Evolutionary conservation across 2,329 filamentous ascomycete genomes (phyloP).

Genomic region (Rosellinia necatrix): DNA sequence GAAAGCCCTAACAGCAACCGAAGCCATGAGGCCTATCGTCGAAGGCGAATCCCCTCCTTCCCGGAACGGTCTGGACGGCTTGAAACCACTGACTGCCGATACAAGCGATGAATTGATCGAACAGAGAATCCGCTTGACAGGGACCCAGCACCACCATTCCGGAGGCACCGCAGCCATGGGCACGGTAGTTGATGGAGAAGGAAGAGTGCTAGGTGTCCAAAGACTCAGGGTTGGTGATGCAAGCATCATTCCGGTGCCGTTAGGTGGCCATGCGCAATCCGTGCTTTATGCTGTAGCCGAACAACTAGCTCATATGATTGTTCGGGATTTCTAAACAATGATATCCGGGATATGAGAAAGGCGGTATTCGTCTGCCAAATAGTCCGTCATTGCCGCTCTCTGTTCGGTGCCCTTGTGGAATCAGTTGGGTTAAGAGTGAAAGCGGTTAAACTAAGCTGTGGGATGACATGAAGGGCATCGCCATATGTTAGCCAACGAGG

Average conservation of each 20-base stretch:
- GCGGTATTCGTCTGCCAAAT: no score
- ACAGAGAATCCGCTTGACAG: constrained; percentile 33
- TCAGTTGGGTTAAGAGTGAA: no score
- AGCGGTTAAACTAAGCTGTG: no score
- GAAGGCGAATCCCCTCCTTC: constrained; percentile 31
- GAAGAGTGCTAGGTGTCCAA: constrained; percentile 31
- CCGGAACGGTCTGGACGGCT: constrained; percentile 23
- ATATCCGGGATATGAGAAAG: no score
- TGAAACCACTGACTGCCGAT: constrained; percentile 30
- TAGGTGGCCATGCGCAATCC: constrained; percentile 33
- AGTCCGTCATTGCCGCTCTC: no score
- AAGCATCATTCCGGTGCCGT: constrained; percentile 34
- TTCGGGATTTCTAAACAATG: no score
- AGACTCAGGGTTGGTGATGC: constrained; percentile 32
- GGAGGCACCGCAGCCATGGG: constrained; percentile 34
- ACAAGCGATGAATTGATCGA: constrained; percentile 32
- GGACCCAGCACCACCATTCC: constrained; percentile 25
- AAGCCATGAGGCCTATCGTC: constrained; percentile 24
- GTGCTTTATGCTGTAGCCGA: constrained; percentile 33
- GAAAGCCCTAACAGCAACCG: constrained; percentile 23
- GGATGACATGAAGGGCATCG: no score
- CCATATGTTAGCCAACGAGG: no score
- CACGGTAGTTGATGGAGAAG: constrained; percentile 31
- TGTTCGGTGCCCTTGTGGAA: no score
- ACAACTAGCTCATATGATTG: constrained; percentile 26